Evolutionary conservation across 306 rosid species (phyloP), one percentile per base, ranked within the genome.

Genomic region (Calophaca sinica): DNA sequence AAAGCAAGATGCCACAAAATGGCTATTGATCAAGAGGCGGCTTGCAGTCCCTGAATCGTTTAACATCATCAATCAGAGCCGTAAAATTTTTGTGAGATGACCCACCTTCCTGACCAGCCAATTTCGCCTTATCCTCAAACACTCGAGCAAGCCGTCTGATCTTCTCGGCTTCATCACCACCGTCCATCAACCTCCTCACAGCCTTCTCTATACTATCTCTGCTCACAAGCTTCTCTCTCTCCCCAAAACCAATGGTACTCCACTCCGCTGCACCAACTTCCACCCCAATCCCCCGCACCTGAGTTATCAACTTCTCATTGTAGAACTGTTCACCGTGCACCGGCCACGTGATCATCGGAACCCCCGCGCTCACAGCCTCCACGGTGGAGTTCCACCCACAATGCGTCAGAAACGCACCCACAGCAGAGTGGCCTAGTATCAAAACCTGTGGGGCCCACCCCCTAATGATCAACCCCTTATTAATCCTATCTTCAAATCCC

Each of bases 181-280:
- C 67, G 26, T 73, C 87, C 85, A 82, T 76, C 9, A 86, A 3
- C 26, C 50, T 61, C 64, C 66, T 68, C 36, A 82, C 70, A 9
- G 81, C 81, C 41, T 49, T 77, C 79, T 68, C 81, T 2, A 86
- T 70, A 2, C 46, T 5, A 5, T 80, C 85, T 5, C 83, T 73
- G 0, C 6, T 2, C 49, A 86, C 64, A 36, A 78, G 1, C 38
- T 80, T 66, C 9, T 41, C 13, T 8, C 20, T 72, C 5, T 42
- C 63, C 45, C 51, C 68, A 8, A 3, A 51, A 5, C 53, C 64
- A 2, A 0, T 3, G 4, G 1, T 0, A 3, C 5, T 39, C 89
- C 86, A 86, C n/a, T 77, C 76, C 29, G 32, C 63, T 26, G 52
- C 80, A 10, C 89, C 89, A 31, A 81, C 72, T 32, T 73, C 86